Conservation (phyloP, 73 alveolate species). For the Paraurostyla sp. region DNA sequence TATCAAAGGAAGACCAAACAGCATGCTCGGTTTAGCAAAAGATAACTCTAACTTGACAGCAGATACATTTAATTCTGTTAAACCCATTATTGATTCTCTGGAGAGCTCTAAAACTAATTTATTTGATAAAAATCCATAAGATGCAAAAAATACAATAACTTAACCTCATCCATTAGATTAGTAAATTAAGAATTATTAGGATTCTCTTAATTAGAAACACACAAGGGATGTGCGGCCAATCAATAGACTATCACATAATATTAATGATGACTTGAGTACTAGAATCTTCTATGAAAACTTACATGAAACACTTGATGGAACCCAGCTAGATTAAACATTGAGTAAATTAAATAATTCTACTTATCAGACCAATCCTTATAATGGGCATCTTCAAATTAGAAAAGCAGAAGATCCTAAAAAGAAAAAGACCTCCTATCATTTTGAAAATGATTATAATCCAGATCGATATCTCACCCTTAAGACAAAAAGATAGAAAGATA, state of each 20-base stretch:
- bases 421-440: constrained; percentile 9
- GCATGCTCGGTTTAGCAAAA: background rate
- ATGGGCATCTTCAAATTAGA: background rate
- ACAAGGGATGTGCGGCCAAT: no score
- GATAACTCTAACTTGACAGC: background rate
- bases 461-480: constrained; percentile 12
- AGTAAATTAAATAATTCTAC: no score
- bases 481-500: constrained; percentile 22
- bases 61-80: background rate
- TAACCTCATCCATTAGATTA: background rate
- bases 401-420: background rate
- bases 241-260: no score
- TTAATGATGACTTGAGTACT: background rate
- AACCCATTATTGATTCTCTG: background rate
- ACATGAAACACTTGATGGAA: background rate
- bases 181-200: background rate
- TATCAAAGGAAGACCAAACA: background rate
- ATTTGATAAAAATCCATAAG: background rate
- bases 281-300: constrained; percentile 2
- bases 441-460: constrained; percentile 21
- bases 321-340: background rate
- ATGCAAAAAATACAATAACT: background rate
- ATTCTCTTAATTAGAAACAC: background rate
- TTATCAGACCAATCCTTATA: background rate
- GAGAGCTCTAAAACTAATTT: background rate